These are phyloP conservation scores for Ambrosiella cleistominuta DNA, from an alignment of 2,329 filamentous ascomycete species.

Conservation along the genomic window DNA sequence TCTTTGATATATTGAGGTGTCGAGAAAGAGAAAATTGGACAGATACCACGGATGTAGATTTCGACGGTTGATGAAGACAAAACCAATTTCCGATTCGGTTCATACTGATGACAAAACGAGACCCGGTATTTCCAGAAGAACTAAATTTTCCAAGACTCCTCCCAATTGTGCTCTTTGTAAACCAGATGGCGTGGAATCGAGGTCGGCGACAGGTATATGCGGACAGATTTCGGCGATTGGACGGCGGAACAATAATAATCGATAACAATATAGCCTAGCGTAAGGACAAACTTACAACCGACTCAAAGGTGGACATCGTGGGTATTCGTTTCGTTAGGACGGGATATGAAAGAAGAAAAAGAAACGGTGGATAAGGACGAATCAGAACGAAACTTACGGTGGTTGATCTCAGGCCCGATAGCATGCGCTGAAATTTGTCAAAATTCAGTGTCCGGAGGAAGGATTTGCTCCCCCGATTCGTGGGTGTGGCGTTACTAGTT, in stretches of 20 bases:
- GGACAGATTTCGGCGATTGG: conserved; percentile 5
- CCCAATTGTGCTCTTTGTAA: background rate
- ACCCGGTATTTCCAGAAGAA: too few relatives aligned
- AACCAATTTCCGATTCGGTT: too few relatives aligned
- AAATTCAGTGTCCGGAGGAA: conserved; percentile 10
- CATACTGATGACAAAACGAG: too few relatives aligned
- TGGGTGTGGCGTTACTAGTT: conserved; percentile 10
- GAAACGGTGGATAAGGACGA: conserved; percentile 16
- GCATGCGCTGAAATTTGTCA: conserved; percentile 9
- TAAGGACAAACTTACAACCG: conserved; percentile 41
- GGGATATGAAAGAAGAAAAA: conserved; percentile 17
- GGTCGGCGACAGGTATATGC: conserved; percentile 1
- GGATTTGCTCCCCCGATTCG: conserved; percentile 7
- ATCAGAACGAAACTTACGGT: conserved; percentile 12
- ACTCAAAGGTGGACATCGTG: conserved; percentile 53
- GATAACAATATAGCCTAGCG: background rate
- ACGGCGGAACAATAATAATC: background rate
- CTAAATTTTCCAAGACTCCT: too few relatives aligned
- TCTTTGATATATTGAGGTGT: too few relatives aligned
- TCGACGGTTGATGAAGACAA: too few relatives aligned
- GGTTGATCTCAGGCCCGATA: conserved; percentile 5
- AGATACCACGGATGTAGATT: too few relatives aligned
- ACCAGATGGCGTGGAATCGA: background rate
- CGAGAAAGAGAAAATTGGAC: too few relatives aligned
- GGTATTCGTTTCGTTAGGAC: conserved; percentile 22